These are phyloP conservation scores for Ulmus americana DNA, from an alignment of 331 rosid genomes.

Conservation along the genomic window DNA sequence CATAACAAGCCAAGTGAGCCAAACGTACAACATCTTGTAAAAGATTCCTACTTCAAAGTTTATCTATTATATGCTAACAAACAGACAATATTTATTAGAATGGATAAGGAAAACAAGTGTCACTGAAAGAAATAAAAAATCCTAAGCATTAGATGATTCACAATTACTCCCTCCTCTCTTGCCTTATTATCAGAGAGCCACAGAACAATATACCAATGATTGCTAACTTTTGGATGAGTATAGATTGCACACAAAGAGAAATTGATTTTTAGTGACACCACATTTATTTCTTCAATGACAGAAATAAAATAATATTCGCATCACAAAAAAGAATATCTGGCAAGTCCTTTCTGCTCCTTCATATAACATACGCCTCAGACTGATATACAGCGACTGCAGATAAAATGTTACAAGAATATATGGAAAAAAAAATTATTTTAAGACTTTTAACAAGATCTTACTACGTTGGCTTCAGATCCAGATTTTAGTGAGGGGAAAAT, in stretches of 20 bases:
- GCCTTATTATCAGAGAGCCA: neutral
- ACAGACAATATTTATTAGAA: neutral
- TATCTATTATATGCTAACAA: neutral
- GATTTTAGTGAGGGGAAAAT: constrained; percentile 88
- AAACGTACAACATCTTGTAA: neutral
- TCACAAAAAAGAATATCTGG: neutral
- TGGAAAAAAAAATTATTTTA: neutral
- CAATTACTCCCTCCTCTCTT: neutral
- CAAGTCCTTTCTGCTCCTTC: neutral
- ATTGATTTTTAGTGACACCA: neutral
- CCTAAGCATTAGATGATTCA: neutral
- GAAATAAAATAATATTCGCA: no score
- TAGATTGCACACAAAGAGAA: neutral
- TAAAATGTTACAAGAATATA: neutral
- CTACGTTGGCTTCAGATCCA: constrained; percentile 83
- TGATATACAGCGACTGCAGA: neutral
- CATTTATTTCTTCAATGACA: neutral
- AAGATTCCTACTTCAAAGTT: neutral
- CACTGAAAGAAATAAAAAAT: neutral
- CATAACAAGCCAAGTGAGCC: neutral
- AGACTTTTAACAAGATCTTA: constrained; percentile 38
- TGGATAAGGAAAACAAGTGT: no score
- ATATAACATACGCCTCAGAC: neutral
- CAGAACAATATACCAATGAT: neutral
- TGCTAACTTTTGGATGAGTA: neutral